Base-by-base conservation (phyloP, 2,329 filamentous ascomycete species). In the Fusarium penzigii region DNA sequence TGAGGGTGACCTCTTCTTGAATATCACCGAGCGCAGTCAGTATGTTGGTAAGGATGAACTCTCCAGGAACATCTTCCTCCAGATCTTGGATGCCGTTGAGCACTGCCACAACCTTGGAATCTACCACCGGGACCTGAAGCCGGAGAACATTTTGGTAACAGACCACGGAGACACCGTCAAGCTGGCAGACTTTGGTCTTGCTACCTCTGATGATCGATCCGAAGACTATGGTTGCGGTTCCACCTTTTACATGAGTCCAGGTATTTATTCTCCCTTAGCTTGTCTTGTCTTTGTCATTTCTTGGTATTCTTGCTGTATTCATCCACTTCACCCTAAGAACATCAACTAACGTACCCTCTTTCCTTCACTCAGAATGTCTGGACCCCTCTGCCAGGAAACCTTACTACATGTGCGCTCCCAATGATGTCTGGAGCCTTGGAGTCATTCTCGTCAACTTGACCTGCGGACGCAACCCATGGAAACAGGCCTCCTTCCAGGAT, bases 171-270 rank as follows among this genome's bases (percentile, higher is more conserved):
- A 88, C 75, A 94, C 91, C 36, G 90, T 96, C 68, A 96, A 97
- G 78, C 83, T 99, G 61, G 94, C 93, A 61, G 94, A 99, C 75
- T 99, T 99, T 80, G 94, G 94, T 70, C 84, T 99, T 49, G 94
- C 94, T 53, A 97, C 92, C 20, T 86, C 85, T 52, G 90, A 93
- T 61, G 81, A 85, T 61, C 80, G 87, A 62, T 96, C 93, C 59
- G 89, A 92, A 64, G 94, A 99, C 72, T 97, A 96, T 74, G 94
- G 94, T 67, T 99, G 94, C 72, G 94, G 94, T 58, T 97, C 94
- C 32, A 97, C 93, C 13, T 97, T 97, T 68, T 99, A 99, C 78
- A 99, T 97, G 94, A 96, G 92, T 69, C 94, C 94, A 84, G 93
- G 93, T 97, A 88, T 72, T 84, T 67, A 53, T 55, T 53, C 42